Percentiles rank a stretch among this genome's conserved stretches.
phyloP scores from a whole-genome alignment of 2,329 filamentous ascomycete genomes.

The Elsinoe australis region DNA sequence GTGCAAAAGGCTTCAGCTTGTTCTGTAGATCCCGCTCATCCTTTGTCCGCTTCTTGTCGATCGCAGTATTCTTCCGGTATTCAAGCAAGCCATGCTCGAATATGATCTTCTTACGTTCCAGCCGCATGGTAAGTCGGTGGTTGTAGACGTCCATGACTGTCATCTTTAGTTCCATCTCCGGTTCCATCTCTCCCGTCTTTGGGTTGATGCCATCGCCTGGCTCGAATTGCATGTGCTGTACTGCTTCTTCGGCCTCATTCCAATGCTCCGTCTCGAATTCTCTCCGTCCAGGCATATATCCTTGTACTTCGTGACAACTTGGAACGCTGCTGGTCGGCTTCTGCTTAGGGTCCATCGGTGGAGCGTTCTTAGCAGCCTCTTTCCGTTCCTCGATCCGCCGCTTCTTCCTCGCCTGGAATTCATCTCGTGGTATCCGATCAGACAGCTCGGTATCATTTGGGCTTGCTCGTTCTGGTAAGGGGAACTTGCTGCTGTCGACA shows the following conservation, averaged over 20 bases:
- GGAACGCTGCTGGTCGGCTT: conserved; percentile 95
- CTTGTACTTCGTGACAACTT: conserved; percentile 94
- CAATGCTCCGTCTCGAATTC: conserved; percentile 98
- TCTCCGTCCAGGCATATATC: conserved; percentile 94
- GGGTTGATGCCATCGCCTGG: conserved; percentile 89
- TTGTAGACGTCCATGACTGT: conserved; percentile 99
- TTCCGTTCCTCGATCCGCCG: conserved; percentile 85
- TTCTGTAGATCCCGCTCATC: conserved; percentile 87
- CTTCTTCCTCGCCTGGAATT: conserved; percentile 91
- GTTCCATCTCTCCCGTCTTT: conserved; percentile 74
- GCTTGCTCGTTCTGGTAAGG: conserved; percentile 76
- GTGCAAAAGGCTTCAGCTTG: conserved; percentile 90
- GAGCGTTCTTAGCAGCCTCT: conserved; percentile 74
- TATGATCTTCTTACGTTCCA: conserved; percentile 90
- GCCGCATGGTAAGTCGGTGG: conserved; percentile 76
- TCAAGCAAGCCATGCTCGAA: conserved; percentile 93
- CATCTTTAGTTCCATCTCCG: conserved; percentile 94
- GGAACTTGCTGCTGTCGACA: conserved; percentile 74
- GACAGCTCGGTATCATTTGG: conserved; percentile 72
- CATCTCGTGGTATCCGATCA: conserved; percentile 74
- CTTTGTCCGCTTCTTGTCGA: conserved; percentile 92
- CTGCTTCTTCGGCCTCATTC: conserved; percentile 95
- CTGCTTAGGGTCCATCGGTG: conserved; percentile 78
- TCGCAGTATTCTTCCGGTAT: conserved; percentile 80
- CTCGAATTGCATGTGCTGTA: conserved; percentile 97